Percentiles rank a stretch among this genome's conserved stretches.
These are phyloP conservation scores for Oemleria cerasiformis DNA, from an alignment of 306 rosid species.

Conservation along the genomic window DNA sequence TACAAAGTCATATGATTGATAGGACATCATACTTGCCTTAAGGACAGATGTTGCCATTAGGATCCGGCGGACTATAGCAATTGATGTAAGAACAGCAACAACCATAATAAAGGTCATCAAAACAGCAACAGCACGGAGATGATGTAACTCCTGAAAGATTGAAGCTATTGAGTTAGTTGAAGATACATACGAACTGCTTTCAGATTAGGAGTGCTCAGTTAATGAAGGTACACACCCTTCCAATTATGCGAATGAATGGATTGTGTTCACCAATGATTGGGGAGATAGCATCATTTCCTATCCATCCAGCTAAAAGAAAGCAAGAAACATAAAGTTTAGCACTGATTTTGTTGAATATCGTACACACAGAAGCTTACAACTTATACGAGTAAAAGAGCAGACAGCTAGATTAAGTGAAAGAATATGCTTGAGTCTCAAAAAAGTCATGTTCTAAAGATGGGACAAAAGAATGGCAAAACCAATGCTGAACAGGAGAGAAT, in stretches of 20 bases:
- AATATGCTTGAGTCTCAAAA: slow-evolving; percentile 6
- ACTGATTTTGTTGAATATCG: slow-evolving; percentile 19
- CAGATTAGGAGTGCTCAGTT: slow-evolving; percentile 12
- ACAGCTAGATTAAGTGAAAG: slow-evolving; percentile 8
- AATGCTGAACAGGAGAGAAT: background rate
- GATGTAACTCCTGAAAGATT: slow-evolving; percentile 71
- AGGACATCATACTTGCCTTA: slow-evolving; percentile 57
- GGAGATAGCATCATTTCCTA: slow-evolving; percentile 80
- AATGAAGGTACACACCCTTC: slow-evolving; percentile 69
- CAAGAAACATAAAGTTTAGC: slow-evolving; percentile 36
- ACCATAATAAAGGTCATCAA: slow-evolving; percentile 80
- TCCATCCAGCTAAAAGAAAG: slow-evolving; percentile 85
- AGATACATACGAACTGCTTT: slow-evolving; percentile 10
- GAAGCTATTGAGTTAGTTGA: slow-evolving; percentile 25
- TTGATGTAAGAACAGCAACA: slow-evolving; percentile 80
- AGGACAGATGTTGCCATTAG: slow-evolving; percentile 99
- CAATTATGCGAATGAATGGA: slow-evolving; percentile 65
- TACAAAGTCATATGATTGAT: background rate
- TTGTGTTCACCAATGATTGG: slow-evolving; percentile 92
- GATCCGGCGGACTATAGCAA: slow-evolving; percentile 87
- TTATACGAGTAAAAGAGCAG: slow-evolving; percentile 5
- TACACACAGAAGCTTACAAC: background rate
- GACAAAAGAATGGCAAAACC: slow-evolving; percentile 1
- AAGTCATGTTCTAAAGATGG: background rate
- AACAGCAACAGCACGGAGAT: slow-evolving; percentile 72